Percentiles rank a stretch among this genome's conserved stretches.
Conservation (phyloP, 805 yeast species). For the Candida tibetensis region DNA sequence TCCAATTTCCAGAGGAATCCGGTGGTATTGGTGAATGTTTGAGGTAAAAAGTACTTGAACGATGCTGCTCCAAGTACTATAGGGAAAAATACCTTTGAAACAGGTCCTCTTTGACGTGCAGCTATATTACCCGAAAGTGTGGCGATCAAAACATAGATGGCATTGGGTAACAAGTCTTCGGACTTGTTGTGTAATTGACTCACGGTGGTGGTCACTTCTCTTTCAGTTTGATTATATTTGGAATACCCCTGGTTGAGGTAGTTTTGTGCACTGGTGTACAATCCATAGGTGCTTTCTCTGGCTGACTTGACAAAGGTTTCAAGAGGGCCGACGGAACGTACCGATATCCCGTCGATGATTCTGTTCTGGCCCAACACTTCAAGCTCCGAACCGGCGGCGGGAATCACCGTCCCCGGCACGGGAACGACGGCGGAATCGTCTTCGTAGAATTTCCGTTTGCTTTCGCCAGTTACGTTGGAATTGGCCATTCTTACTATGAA, state of each 20-base stretch:
- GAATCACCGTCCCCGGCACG: conserved; percentile 48
- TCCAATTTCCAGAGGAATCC: conserved; percentile 60
- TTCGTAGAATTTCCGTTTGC: conserved; percentile 46
- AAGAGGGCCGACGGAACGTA: conserved; percentile 49
- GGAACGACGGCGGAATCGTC: conserved; percentile 47
- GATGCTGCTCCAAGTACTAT: conserved; percentile 58
- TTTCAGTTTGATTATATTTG: conserved; percentile 57
- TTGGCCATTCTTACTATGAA: not conserved
- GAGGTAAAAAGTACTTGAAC: conserved; percentile 69
- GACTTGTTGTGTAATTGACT: conserved; percentile 59
- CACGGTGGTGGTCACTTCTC: conserved; percentile 59
- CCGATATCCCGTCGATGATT: conserved; percentile 54
- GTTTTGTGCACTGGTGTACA: conserved; percentile 21
- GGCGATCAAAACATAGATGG: conserved; percentile 66
- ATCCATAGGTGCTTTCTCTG: conserved; percentile 42
- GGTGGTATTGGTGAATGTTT: conserved; percentile 62
- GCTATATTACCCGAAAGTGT: conserved; percentile 68
- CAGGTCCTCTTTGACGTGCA: conserved; percentile 62
- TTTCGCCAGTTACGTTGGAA: conserved; percentile 10
- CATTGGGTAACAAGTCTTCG: conserved; percentile 72
- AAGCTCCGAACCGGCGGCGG: conserved; percentile 42
- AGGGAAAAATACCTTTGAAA: conserved; percentile 57
- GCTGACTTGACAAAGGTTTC: conserved; percentile 47
- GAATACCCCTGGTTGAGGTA: conserved; percentile 48
- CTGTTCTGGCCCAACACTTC: conserved; percentile 46